Evolutionary conservation across 192 early-diverging fungal species (phyloP), one percentile per base, ranked within the genome.

Genomic region (Entomortierella beljakovae): DNA sequence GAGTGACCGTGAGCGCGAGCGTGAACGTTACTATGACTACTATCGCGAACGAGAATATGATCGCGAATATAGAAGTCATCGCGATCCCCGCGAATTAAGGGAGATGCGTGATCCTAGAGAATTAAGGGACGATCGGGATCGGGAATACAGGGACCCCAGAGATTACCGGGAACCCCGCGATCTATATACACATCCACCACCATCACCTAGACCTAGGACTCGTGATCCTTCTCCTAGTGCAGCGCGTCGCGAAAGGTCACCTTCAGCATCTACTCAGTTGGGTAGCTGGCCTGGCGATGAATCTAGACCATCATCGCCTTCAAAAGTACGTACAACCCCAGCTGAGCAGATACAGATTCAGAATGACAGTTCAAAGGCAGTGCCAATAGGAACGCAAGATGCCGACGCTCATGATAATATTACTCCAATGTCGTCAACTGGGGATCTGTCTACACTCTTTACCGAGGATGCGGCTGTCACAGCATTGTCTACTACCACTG

Each of bases 11-110:
- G 75, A 79, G 42, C 61, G 75, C 11, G 66, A 79, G 8, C 61
- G 68, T 1, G 75, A 79, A 9, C 68, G 68, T 13, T 79, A 79
- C 51, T 65, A 70, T 34, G 75, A 79, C 37, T 70, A 70, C 42
- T 69, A 79, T 28, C 61, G 68, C 18, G 75, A 79, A 16, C 66
- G 67, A 15, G 75, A 79, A n/a, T 69, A 69, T 54, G 67, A 70
- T 29, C 64, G 66, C 1, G 74, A 77, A 7, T 68, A 64, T 51
- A 57, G 74, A 20, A 62, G 66, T 7, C 66, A 77, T 43, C 52
- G 74, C 2, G 74, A 77, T 13, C 54, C 33, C n/a, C 74, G 64
- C 3, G 72, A 75, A n/a, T 23, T 53, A n/a, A 40, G 71, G 16
- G 72, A 75, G 18, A 42, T 60, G 49, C 64, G 73, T 31, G 65